Evolutionary conservation across 2,329 filamentous ascomycete genomes (phyloP), one percentile per base, ranked within the genome.

Genomic region (Cladophialophora immunda): DNA sequence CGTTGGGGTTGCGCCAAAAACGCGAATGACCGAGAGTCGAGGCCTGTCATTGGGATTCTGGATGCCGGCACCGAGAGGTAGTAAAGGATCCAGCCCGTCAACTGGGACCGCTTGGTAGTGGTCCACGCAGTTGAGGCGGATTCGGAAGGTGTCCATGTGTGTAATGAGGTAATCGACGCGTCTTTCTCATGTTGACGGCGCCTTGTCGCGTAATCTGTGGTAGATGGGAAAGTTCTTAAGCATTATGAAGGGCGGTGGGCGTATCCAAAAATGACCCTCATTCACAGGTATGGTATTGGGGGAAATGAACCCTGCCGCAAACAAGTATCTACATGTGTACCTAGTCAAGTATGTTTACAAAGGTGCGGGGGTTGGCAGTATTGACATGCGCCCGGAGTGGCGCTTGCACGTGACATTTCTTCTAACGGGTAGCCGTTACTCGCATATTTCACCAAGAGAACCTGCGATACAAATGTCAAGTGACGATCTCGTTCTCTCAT

Each of bases 81-180:
- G 84, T 69, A 88, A 85, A 70, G 94, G 93, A 79, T 98, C 94
- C 77, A 95, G 90, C 72, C 86, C 85, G 50, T 70, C 66, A 58
- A 93, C 92, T 19, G 93, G 91, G 11, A 84, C 84, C 47, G 90
- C 87, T 81, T 97, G 93, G 78, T 98, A 99, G 78, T 95, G 90
- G 80, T 99, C 95, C 81, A 99, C 90, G 82, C 93, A 97, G 78
- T 99, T 97, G 76, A 99, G 84, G 74, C 94, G 91, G 77, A 99
- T 89, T 73, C 92, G 91, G 81, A 99, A 98, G 73, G 87, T 84
- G 75, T 93, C 90, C 90, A 89, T 64, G 55, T 58, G 17, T 15
- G 56, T 29, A 55, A 34, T 38, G 53, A 34, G 45, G 38, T 29
- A 47, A 15, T 11, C 36, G 62, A 65, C 65, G 68, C 65, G 68